Evolutionary conservation across 2,329 filamentous ascomycete genomes (phyloP), one percentile per base, ranked within the genome.

Genomic region (Alternaria conjuncta): DNA sequence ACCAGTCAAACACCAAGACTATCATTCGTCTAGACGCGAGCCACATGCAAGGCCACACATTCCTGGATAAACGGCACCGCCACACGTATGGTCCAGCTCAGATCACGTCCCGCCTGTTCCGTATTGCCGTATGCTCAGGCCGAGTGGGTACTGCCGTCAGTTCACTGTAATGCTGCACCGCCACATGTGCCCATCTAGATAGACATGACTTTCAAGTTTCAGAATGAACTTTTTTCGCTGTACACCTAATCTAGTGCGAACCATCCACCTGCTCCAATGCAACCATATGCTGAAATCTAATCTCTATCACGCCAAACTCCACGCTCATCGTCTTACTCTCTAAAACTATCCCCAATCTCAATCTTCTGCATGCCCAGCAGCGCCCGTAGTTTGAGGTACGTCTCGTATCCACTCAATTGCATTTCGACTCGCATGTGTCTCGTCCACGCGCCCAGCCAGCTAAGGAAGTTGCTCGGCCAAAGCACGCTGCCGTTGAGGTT

Each of bases 331-430:
- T 28, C 26, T 61, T 55, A 62, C 57, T 71, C 68, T 36, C 67
- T 51, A 32, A 71, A 70, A 46, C 68, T 68, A 53, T 69, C 50
- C 28, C 51, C 57, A 50, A 72, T 63, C 57, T 61, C 63, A 60
- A 80, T 57, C 49, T 71, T 65, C 63, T 68, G 71, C 71, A 86
- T 68, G 20, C 86, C 86, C 55, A 88, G 68, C 57, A 83, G 73
- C 55, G 84, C 83, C 72, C 86, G 84, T 11, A 86, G 54, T 55
- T 81, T 83, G 45, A 90, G 75, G 71, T 86, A 85, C 41, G 80
- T 81, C 79, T 90, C 88, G 75, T 88, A 90, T n/a, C 84, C 71
- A 56, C 82, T 83, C 51, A 90, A 71, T 76, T 88, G 87, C 62
- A 87, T 60, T 73, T 88, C 87, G 0, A 90, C 84, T 32, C 86